Evolutionary conservation across 1,284 basidiomycete species (phyloP).

Genomic region (Puccinia coronata): DNA sequence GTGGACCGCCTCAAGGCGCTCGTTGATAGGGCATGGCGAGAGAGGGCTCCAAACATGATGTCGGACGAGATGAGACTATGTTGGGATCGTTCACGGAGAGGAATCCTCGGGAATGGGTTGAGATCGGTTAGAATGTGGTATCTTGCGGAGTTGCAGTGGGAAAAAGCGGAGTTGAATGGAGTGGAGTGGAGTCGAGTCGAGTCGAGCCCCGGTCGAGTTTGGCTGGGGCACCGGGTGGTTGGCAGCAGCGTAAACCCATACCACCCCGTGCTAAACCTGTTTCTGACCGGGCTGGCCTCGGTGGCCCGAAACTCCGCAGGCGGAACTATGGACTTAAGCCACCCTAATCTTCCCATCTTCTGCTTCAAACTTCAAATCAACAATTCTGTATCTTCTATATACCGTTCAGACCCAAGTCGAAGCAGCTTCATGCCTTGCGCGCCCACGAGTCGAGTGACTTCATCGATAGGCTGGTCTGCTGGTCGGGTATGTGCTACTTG

Average conservation of each 20-base stretch:
- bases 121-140: background rate
- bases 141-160: too few relatives aligned
- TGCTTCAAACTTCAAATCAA: too few relatives aligned
- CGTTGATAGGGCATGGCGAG: constrained; percentile 19
- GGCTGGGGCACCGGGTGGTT: background rate
- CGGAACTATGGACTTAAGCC: background rate
- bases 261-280: background rate
- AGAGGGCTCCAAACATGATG: constrained; percentile 10
- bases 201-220: background rate
- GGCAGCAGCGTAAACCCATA: background rate
- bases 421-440: too few relatives aligned
- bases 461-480: background rate
- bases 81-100: background rate
- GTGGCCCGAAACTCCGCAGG: background rate
- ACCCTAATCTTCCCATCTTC: constrained; percentile 11
- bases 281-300: background rate
- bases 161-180: too few relatives aligned
- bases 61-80: background rate
- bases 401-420: too few relatives aligned
- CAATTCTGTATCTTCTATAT: too few relatives aligned
- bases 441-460: background rate
- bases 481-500: background rate
- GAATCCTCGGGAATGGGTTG: background rate
- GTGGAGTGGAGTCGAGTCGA: background rate
- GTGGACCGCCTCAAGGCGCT: constrained; percentile 1